Evolutionary conservation across 305 asterid genomes (phyloP).

Genomic region (Fraxinus dipetala): DNA sequence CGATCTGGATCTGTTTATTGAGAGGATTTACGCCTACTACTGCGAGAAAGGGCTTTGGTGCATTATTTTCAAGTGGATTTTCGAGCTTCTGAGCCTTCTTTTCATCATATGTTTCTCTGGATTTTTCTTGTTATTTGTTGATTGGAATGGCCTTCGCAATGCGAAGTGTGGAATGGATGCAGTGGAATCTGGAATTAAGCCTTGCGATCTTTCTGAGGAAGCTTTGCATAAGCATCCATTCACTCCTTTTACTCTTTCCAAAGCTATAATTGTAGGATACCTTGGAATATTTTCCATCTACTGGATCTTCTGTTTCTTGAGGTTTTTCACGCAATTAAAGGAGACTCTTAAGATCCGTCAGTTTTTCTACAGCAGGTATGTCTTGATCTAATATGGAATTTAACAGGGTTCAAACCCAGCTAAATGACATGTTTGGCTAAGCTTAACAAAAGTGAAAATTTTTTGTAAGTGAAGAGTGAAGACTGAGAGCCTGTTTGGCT

Average conservation of each 20-base stretch:
- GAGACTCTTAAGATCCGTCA: slow-evolving; percentile 77
- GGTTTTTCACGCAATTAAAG: slow-evolving; percentile 83
- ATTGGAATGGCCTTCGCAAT: slow-evolving; percentile 91
- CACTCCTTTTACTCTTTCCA: slow-evolving; percentile 69
- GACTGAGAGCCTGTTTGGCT: background rate
- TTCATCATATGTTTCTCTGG: slow-evolving; percentile 86
- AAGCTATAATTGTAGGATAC: slow-evolving; percentile 77
- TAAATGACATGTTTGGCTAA: background rate
- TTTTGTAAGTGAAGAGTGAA: background rate
- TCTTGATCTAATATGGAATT: slow-evolving; percentile 3
- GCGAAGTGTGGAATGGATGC: slow-evolving; percentile 99
- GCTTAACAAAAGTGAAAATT: background rate
- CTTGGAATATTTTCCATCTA: slow-evolving; percentile 77
- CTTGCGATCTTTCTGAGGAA: slow-evolving; percentile 83
- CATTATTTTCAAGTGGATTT: slow-evolving; percentile 78
- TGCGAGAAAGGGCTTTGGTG: slow-evolving; percentile 97
- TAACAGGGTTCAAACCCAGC: slow-evolving; percentile 8
- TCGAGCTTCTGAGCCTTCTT: slow-evolving; percentile 80
- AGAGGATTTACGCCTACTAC: slow-evolving; percentile 85
- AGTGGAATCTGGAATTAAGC: slow-evolving; percentile 91
- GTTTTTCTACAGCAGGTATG: slow-evolving; percentile 75
- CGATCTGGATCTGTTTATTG: slow-evolving; percentile 85
- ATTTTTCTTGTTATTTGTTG: slow-evolving; percentile 74
- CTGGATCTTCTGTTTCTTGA: slow-evolving; percentile 75
- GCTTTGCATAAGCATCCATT: slow-evolving; percentile 89